These are phyloP conservation scores for Penicillium goetzii DNA, from an alignment of 495 filamentous ascomycete species.

Conservation along the genomic window DNA sequence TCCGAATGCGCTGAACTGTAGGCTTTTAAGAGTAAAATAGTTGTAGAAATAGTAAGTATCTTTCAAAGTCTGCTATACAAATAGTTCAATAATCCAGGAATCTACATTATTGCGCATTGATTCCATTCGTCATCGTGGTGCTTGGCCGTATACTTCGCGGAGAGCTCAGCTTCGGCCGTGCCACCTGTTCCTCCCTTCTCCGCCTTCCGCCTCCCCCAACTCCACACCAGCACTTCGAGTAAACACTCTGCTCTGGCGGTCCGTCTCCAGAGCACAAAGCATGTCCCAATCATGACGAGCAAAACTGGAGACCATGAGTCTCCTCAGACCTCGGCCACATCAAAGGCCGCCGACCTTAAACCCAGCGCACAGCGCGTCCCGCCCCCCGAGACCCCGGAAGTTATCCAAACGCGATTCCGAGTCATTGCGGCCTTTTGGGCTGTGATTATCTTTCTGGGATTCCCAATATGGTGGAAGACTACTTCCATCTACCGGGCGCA, in stretches of 20 bases:
- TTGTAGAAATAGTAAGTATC: background rate
- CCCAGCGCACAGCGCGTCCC: constrained; percentile 51
- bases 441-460: constrained; percentile 78
- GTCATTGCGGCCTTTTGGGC: constrained; percentile 92
- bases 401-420: constrained; percentile 65
- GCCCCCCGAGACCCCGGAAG: constrained; percentile 74
- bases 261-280: constrained; percentile 31
- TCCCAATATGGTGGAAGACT: constrained; percentile 98
- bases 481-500: constrained; percentile 89
- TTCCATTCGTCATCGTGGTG: background rate
- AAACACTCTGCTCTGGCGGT: constrained; percentile 19
- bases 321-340: constrained; percentile 30
- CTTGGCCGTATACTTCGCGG: background rate
- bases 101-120: background rate
- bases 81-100: background rate
- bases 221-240: background rate
- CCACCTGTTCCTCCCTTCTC: constrained; percentile 25
- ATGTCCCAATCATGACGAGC: constrained; percentile 47
- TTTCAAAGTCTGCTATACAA: background rate
- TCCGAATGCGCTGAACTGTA: background rate
- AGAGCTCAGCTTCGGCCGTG: constrained; percentile 7
- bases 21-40: background rate
- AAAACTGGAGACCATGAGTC: constrained; percentile 45
- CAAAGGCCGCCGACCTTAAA: constrained; percentile 23
- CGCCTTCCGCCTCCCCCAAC: constrained; percentile 25